These are phyloP conservation scores for Polytrichum formosum DNA, from an alignment of 225 moss, liverwort and hornwort genomes.

Conservation along the genomic window DNA sequence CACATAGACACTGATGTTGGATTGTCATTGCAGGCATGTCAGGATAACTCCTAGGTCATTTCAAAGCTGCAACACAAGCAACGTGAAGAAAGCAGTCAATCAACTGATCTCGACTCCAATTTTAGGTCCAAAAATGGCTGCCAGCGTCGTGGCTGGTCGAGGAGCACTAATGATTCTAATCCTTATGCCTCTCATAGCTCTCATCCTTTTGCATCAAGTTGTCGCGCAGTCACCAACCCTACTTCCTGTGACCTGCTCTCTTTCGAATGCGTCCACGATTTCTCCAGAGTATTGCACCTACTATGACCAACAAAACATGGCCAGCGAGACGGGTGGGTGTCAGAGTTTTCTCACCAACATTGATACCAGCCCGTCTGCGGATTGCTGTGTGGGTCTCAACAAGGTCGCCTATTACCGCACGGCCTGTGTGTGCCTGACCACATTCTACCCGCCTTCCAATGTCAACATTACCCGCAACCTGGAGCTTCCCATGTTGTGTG, in stretches of 20 bases:
- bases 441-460: constrained; percentile 31
- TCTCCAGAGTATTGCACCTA: constrained; percentile 33
- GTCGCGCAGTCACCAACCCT: constrained; percentile 19
- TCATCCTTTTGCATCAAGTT: neutral
- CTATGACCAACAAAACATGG: constrained; percentile 43
- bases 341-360: constrained; percentile 40
- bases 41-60: too few relatives aligned
- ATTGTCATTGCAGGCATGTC: too few relatives aligned
- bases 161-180: neutral
- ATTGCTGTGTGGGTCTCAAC: constrained; percentile 38
- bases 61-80: too few relatives aligned
- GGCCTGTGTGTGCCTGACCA: constrained; percentile 41
- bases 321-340: constrained; percentile 41
- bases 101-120: too few relatives aligned
- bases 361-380: constrained; percentile 21
- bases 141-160: too few relatives aligned
- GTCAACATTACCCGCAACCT: constrained; percentile 21
- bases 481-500: constrained; percentile 37
- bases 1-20: too few relatives aligned
- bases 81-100: too few relatives aligned
- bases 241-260: constrained; percentile 21
- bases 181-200: constrained; percentile 1
- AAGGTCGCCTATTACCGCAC: constrained; percentile 27
- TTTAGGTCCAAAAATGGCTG: too few relatives aligned
- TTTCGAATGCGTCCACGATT: constrained; percentile 33